Conservation (phyloP, 805 yeast genomes). For the Yamadazyma tumulicola region DNA sequence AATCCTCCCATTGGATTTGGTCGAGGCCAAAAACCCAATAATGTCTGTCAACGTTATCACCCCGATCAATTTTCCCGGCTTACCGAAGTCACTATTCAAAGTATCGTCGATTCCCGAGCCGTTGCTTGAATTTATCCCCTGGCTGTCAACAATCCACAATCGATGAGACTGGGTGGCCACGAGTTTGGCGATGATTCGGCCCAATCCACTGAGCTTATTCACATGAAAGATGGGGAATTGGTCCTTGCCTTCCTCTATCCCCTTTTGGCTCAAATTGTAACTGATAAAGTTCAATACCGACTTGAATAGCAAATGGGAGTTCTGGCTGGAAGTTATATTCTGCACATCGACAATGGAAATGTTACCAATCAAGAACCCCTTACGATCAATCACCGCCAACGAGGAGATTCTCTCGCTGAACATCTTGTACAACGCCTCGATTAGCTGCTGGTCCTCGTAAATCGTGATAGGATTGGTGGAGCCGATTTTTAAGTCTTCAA, state of each 20-base stretch:
- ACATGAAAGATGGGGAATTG: conserved; percentile 97
- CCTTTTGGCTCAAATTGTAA: conserved; percentile 80
- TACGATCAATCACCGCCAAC: conserved; percentile 85
- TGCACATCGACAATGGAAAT: conserved; percentile 93
- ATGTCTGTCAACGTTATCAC: conserved; percentile 92
- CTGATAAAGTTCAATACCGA: conserved; percentile 86
- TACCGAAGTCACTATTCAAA: conserved; percentile 27
- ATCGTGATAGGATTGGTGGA: conserved; percentile 68
- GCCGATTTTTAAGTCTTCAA: conserved; percentile 77
- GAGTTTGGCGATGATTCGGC: conserved; percentile 86
- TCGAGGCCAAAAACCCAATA: conserved; percentile 72
- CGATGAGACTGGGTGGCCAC: conserved; percentile 95
- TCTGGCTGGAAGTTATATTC: conserved; percentile 81
- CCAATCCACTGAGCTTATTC: conserved; percentile 71
- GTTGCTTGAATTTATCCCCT: conserved; percentile 2
- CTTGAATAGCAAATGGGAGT: conserved; percentile 75
- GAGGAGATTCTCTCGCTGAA: conserved; percentile 80
- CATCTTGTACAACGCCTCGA: conserved; percentile 86
- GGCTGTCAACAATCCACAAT: conserved; percentile 68
- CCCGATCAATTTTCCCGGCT: conserved; percentile 82
- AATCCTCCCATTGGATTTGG: conserved; percentile 58
- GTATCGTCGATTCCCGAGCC: conserved; percentile 27
- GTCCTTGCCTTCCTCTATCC: conserved; percentile 91
- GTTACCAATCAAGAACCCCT: conserved; percentile 76
- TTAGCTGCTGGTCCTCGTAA: conserved; percentile 79